A percentile compares a stretch with the other conserved stretches of the same genome.
Conservation (phyloP, 106 monocot genomes). For the Acorus calamus region DNA sequence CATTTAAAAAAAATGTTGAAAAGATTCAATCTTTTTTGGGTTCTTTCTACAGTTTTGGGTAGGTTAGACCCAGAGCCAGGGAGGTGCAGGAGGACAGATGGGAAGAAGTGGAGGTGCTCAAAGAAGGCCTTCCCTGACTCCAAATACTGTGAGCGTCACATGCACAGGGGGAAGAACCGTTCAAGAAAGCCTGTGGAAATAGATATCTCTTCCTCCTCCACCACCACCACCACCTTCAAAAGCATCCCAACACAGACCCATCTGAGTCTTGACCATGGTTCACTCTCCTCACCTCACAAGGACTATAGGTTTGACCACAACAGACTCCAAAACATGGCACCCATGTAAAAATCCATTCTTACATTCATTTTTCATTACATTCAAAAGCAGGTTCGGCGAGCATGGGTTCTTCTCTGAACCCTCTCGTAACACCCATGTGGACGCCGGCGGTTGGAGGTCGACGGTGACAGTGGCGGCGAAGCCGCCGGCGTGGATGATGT, state of each 20-base stretch:
- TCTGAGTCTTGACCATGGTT: no score
- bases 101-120: conserved; percentile 33
- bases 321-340: no score
- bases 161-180: conserved; percentile 34
- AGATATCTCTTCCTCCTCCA: neutral
- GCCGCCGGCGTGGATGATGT: no score
- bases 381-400: no score
- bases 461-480: no score
- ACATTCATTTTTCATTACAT: no score
- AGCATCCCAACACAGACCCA: neutral
- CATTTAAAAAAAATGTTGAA: neutral
- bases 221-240: neutral
- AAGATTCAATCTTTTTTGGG: conserved; percentile 15
- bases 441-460: no score
- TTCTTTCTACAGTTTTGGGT: conserved; percentile 16
- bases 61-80: conserved; percentile 25
- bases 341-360: no score
- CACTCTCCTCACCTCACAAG: no score
- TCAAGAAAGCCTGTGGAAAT: conserved; percentile 39
- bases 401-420: no score
- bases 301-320: no score
- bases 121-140: conserved; percentile 27
- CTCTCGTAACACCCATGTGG: no score
- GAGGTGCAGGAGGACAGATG: conserved; percentile 29
- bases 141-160: conserved; percentile 32